Conservation (phyloP, 768 basidiomycete genomes). For the Floccularia luteovirens region DNA sequence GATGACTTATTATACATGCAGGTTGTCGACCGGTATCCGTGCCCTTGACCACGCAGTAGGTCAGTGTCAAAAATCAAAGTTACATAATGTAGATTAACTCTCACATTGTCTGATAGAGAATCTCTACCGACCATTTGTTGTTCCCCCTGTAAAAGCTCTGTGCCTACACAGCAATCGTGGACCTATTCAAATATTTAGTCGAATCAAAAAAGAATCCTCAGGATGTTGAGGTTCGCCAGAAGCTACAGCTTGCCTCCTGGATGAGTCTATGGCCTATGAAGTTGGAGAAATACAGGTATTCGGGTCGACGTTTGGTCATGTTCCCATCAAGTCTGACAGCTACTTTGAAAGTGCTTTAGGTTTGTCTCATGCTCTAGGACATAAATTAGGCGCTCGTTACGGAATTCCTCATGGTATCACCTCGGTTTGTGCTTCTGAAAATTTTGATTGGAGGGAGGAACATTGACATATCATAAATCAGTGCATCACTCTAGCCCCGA, state of each 20-base stretch:
- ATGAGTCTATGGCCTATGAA: constrained; percentile 72
- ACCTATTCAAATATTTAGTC: constrained; percentile 71
- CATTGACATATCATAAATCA: constrained; percentile 14
- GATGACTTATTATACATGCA: constrained; percentile 13
- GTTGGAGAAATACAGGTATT: constrained; percentile 45
- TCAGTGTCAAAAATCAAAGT: constrained; percentile 17
- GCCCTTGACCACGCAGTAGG: constrained; percentile 77
- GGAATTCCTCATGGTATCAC: constrained; percentile 79
- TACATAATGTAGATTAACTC: not conserved
- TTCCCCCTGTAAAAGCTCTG: constrained; percentile 54
- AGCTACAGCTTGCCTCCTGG: constrained; percentile 69
- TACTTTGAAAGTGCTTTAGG: constrained; percentile 45
- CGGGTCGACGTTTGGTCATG: not conserved
- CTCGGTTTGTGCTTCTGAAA: constrained; percentile 39
- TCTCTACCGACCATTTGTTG: constrained; percentile 49
- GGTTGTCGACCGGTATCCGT: constrained; percentile 75
- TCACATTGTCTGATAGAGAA: constrained; percentile 34
- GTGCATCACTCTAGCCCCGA: constrained; percentile 68
- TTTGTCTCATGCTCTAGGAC: constrained; percentile 69
- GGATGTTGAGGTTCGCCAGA: constrained; percentile 54
- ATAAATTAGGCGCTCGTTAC: constrained; percentile 67
- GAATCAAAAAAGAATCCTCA: constrained; percentile 50
- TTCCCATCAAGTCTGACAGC: not conserved
- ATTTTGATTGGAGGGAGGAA: not conserved
- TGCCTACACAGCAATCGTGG: constrained; percentile 60